phyloP scores from a whole-genome alignment of 345 rosid species.

The Populus tremula region DNA sequence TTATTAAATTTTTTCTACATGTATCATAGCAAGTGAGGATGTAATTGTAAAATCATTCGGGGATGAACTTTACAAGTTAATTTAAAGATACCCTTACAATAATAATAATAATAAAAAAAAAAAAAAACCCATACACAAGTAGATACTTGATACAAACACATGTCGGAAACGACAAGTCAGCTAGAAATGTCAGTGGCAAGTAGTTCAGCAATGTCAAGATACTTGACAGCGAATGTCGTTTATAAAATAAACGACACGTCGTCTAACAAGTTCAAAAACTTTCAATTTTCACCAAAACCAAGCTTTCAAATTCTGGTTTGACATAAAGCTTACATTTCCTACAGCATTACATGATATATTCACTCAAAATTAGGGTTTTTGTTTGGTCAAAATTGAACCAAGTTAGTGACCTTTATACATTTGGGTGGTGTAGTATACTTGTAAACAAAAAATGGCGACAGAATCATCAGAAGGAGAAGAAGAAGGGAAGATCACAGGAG shows the following conservation, averaged over 20 bases:
- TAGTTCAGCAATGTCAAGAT: background rate
- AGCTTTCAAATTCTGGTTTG: background rate
- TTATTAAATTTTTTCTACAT: no score
- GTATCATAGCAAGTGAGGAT: no score
- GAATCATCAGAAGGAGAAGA: conserved; percentile 90
- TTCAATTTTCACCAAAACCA: background rate
- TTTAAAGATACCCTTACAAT: no score
- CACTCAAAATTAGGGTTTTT: background rate
- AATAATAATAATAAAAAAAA: no score
- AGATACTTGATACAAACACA: background rate
- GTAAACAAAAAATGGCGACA: conserved; percentile 56
- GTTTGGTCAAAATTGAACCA: background rate
- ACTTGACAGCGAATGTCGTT: background rate
- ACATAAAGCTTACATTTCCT: background rate
- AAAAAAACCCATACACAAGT: no score
- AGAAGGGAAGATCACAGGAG: conserved; percentile 76
- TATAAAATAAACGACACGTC: background rate
- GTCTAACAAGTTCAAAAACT: background rate
- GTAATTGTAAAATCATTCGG: no score
- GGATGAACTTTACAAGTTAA: no score
- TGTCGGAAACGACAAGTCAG: background rate
- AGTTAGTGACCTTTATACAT: background rate
- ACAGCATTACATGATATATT: background rate
- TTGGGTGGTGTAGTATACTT: background rate
- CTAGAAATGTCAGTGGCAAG: background rate